Conservation (phyloP, 73 alveolate species). For the Tetrahymena thermophila region DNA sequence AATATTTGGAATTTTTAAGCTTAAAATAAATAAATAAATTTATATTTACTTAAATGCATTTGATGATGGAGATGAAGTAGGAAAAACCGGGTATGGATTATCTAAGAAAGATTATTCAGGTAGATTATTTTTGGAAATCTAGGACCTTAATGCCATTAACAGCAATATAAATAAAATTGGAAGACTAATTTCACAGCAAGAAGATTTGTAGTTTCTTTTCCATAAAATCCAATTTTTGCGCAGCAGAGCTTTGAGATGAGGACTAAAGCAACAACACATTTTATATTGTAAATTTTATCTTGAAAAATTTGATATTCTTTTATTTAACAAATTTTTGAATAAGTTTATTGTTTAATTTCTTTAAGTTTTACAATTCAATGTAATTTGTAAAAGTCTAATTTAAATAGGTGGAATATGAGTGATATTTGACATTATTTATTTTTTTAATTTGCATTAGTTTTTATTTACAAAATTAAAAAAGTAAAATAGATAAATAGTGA, state of each 20-base stretch:
- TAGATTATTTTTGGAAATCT: neutral
- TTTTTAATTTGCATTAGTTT: neutral
- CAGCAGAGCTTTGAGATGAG: neutral
- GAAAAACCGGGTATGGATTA: neutral
- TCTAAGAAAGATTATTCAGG: neutral
- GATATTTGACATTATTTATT: too few relatives aligned
- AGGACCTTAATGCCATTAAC: neutral
- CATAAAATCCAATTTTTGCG: neutral
- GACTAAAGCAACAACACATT: neutral
- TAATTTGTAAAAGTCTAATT: too few relatives aligned
- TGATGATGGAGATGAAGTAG: neutral
- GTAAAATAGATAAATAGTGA: neutral
- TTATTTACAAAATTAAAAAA: too few relatives aligned
- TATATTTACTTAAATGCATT: neutral
- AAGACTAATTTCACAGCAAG: neutral
- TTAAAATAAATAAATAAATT: too few relatives aligned
- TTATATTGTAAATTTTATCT: neutral
- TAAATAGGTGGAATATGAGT: neutral
- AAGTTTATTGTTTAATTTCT: too few relatives aligned
- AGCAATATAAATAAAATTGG: neutral
- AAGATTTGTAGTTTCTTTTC: neutral
- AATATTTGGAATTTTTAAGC: too few relatives aligned
- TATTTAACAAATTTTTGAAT: too few relatives aligned
- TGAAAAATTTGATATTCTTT: neutral
- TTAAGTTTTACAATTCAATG: neutral